Percentiles rank a stretch among this genome's conserved stretches.
phyloP scores from a whole-genome alignment of 1,139 yeast genomes.

The Protomyces macrosporus region DNA sequence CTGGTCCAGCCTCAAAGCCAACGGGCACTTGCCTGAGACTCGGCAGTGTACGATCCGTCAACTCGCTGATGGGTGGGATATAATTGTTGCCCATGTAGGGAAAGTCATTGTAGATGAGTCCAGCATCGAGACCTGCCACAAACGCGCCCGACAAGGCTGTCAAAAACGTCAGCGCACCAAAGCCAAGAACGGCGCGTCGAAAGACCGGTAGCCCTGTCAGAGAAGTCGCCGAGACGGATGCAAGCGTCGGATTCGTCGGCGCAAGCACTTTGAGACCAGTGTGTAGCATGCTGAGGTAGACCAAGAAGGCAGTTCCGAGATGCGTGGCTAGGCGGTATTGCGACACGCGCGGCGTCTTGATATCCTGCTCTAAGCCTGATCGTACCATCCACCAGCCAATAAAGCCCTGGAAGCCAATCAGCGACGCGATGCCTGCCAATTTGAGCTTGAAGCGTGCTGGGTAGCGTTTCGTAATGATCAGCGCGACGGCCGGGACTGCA shows the following conservation, averaged over 20 bases:
- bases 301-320: conserved; percentile 83
- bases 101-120: conserved; percentile 89
- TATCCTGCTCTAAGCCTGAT: conserved; percentile 82
- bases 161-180: conserved; percentile 23
- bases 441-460: conserved; percentile 37
- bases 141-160: conserved; percentile 97
- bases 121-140: conserved; percentile 98
- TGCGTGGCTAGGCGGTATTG: conserved; percentile 93
- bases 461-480: conserved; percentile 56
- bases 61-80: conserved; percentile 65
- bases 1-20: not conserved
- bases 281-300: conserved; percentile 84
- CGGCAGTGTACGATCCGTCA: conserved; percentile 69
- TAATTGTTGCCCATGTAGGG: conserved; percentile 82
- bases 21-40: not conserved
- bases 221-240: not conserved
- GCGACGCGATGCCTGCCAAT: conserved; percentile 63
- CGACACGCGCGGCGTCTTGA: conserved; percentile 85
- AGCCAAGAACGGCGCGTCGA: conserved; percentile 2
- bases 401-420: conserved; percentile 87
- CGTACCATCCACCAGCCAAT: conserved; percentile 99
- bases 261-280: conserved; percentile 73
- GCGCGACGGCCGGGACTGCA: conserved; percentile 78
- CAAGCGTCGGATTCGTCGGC: not conserved
- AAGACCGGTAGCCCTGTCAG: conserved; percentile 11